Evolutionary conservation across 2,329 filamentous ascomycete species (phyloP).

Genomic region (Alternaria novae-zelandiae): DNA sequence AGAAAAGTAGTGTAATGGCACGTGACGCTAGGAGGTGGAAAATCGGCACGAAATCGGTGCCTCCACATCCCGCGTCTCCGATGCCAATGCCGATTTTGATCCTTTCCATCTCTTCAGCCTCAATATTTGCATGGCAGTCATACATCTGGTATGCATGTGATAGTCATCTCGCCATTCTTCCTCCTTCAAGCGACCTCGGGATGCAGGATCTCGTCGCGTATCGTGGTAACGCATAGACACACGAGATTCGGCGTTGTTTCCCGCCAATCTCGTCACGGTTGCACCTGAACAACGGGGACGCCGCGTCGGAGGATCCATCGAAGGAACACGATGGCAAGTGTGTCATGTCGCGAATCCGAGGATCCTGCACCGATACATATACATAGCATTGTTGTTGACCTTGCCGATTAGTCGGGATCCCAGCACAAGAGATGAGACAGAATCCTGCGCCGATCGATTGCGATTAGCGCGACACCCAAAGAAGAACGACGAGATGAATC

Average conservation of each 20-base stretch:
- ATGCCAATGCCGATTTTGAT: background rate
- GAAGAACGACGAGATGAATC: background rate
- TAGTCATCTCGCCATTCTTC: background rate
- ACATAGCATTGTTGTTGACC: background rate
- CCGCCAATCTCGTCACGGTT: background rate
- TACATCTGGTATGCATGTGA: background rate
- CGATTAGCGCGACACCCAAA: background rate
- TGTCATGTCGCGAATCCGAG: background rate
- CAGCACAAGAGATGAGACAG: conserved; percentile 2
- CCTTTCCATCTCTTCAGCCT: background rate
- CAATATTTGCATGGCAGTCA: background rate
- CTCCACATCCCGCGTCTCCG: background rate
- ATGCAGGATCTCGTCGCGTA: background rate
- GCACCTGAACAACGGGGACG: background rate
- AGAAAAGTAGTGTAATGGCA: background rate
- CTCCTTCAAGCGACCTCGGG: background rate
- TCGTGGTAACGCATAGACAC: background rate
- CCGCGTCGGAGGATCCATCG: background rate
- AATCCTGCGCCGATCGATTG: conserved; percentile 3
- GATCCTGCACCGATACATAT: background rate
- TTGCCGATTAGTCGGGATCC: background rate
- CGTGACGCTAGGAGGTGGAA: background rate
- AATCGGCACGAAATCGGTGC: background rate
- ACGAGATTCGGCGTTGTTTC: background rate
- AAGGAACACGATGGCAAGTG: conserved; percentile 1